Conservation (phyloP, 129 eudicot genomes). For the Flaveria trinervia region DNA sequence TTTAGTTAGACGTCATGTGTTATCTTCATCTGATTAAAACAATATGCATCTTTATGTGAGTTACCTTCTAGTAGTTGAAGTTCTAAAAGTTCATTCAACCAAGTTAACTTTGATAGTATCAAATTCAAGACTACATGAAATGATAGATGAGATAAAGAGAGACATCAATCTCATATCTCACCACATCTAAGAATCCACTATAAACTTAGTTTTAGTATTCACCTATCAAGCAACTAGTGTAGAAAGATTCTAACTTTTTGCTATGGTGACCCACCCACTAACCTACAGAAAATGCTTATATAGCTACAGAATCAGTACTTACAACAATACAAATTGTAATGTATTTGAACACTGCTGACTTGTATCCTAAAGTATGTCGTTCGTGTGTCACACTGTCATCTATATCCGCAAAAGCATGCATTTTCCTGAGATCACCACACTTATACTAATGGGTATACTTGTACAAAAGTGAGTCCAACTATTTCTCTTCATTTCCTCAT, state of each 20-base stretch:
- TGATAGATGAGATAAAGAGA: no score
- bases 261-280: background rate
- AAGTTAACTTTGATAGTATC: no score
- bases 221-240: background rate
- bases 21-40: no score
- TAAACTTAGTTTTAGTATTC: background rate
- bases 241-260: conserved; percentile 3
- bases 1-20: no score
- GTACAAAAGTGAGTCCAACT: background rate
- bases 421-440: background rate
- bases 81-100: no score
- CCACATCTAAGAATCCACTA: no score
- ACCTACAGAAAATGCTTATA: background rate
- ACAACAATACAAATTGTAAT: background rate
- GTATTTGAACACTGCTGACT: background rate
- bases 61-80: no score
- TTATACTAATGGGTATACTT: background rate
- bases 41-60: no score
- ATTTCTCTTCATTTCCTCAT: background rate
- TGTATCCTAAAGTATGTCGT: background rate
- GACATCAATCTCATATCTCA: no score
- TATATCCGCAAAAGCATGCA: background rate
- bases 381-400: background rate
- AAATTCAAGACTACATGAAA: no score
- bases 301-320: background rate